Evolutionary conservation across 73 alveolate genomes (phyloP), one percentile per base, ranked within the genome.

Genomic region (Halteria grandinella): DNA sequence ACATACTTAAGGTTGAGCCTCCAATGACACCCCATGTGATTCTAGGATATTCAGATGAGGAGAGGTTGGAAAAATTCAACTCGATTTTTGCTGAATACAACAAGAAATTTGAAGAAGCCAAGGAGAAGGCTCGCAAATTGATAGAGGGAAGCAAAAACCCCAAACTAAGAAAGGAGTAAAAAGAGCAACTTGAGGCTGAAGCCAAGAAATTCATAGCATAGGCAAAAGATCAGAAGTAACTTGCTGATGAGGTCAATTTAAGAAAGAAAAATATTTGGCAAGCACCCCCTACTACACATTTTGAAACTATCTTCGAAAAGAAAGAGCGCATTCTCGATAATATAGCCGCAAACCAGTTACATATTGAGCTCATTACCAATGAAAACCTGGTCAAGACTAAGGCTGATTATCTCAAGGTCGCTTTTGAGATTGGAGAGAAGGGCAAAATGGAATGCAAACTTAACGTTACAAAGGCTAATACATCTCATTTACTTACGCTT

Each of bases 241-340:
- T 45, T n/a, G 47, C 47, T 18, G 80, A 51, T 6, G 5, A 45
- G 15, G 15, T 66, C 28, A 66, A 66, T 47, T 20, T n/a, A 3
- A 66, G 47, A 34, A 66, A 66, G 66, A 44, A 41, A 24, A 66
- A 66, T 66, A 6, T n/a, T 44, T 66, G 80, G 80, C 34, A 66
- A 27, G 80, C 69, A 18, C 80, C 80, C 29, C 80, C 80, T 10
- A 66, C 47, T 4, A 34, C 33, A 36, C 80, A 66, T 47, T 44
- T 25, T 66, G 80, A 66, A 66, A 66, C 80, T 36, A 21, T 28
- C 11, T 66, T 14, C 37, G 47, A 8, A 17, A 44, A 32, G 28
- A 66, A 14, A 7, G 80, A 66, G 37, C 43, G 29, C 40, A 66
- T 18, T 15, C 43, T 45, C 31, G 66, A 51, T 23, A 66, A 66